Base-by-base conservation (phyloP, 805 yeast species). In the Spathaspora hagerdaliae region DNA sequence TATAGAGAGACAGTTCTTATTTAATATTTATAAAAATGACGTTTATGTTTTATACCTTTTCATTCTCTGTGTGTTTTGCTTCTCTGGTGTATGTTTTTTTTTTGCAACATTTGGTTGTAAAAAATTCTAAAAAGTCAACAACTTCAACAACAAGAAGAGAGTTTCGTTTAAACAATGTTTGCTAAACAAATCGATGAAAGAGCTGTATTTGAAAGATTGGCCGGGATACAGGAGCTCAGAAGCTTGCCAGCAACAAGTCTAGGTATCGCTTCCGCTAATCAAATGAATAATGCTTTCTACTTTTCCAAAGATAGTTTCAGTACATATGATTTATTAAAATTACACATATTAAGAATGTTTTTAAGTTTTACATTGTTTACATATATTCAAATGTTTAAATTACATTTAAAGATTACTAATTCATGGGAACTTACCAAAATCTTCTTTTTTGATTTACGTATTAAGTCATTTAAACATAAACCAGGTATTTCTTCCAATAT, bases 311-410 rank as follows among this genome's bases (percentile, higher is more conserved):
- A 38, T 3, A 53, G 50, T 7, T 43, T 50, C 5, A 48, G 52
- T 5, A 61, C 65, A 2, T 40, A 42, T 8, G 55, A 51, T 9
- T 27, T 60, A 0, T 40, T 60, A 4, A 52, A 45, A 33, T 47
- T 49, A 26, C 64, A 61, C 47, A 10, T 61, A 5, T 39, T 38
- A 11, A 42, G 59, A 36, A 43, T 59, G 4, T 14, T 48, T 1
- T 48, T 58, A 41, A 41, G 49, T 3, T 7, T 46, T 13, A 13
- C 19, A 27, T 36, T 50, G 2, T 47, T 42, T 15, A 12, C 45
- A 6, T 39, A 47, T 35, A 39, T 46, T 40, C 14, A 27, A 8
- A 19, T 39, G 5, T n/a, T 26, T 15, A 32, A 10, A 10, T 24
- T 39, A 6, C 6, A 34, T 13, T 35, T 29, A 8, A 12, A 31